Evolutionary conservation across 1,284 basidiomycete species (phyloP).

Genomic region (Schizopora paradoxa): DNA sequence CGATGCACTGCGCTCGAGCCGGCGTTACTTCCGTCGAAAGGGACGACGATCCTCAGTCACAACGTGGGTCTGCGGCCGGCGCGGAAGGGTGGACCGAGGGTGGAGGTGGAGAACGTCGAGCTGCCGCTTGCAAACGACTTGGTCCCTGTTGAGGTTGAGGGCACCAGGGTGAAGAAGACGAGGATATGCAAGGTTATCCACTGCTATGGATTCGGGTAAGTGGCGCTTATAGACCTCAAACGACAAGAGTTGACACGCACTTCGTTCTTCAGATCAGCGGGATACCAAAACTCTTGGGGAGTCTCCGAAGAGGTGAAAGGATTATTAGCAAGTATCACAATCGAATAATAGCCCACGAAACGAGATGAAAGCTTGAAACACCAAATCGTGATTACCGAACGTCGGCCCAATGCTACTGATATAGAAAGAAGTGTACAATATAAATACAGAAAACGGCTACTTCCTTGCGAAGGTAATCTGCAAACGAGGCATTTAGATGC

Average conservation of each 20-base stretch:
- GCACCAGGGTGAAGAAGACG: slow-evolving; percentile 37
- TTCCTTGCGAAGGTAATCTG: slow-evolving; percentile 62
- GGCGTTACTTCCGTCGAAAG: slow-evolving; percentile 29
- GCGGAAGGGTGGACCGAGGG: slow-evolving; percentile 60
- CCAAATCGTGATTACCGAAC: neutral
- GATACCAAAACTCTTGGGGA: slow-evolving; percentile 31
- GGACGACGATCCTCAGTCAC: slow-evolving; percentile 45
- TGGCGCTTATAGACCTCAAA: slow-evolving; percentile 17
- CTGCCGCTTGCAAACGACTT: slow-evolving; percentile 34
- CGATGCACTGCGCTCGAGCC: slow-evolving; percentile 37
- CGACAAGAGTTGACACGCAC: neutral
- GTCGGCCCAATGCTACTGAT: neutral
- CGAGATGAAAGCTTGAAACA: neutral
- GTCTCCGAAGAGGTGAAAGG: slow-evolving; percentile 30
- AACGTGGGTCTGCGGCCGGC: slow-evolving; percentile 70
- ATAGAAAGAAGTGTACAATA: slow-evolving; percentile 2
- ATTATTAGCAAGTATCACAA: slow-evolving; percentile 19
- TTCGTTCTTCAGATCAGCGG: slow-evolving; percentile 19
- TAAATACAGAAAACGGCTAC: slow-evolving; percentile 25
- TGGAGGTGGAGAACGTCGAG: slow-evolving; percentile 53
- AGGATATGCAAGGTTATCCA: slow-evolving; percentile 52
- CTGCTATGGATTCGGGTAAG: slow-evolving; percentile 55
- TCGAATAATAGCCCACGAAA: slow-evolving; percentile 12
- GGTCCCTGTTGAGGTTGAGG: slow-evolving; percentile 24
- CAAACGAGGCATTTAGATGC: slow-evolving; percentile 15